Conservation (phyloP, 1,284 basidiomycete genomes). For the Trichosporon inkin region DNA sequence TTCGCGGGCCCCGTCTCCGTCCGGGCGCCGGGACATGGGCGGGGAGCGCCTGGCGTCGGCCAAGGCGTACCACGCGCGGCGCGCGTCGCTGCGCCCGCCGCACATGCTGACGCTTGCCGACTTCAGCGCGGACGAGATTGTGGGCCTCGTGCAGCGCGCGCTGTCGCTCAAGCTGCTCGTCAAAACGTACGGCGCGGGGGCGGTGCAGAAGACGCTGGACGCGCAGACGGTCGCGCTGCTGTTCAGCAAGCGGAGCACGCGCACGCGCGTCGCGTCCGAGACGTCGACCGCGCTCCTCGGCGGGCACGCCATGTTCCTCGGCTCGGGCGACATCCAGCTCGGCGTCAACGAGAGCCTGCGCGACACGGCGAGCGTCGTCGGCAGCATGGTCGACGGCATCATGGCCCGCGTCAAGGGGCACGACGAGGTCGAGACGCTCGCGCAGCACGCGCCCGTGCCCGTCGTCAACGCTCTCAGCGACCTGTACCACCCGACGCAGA, state of each 20-base stretch:
- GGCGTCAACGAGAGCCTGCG: conserved; percentile 88
- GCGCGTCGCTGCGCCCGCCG: conserved; percentile 18
- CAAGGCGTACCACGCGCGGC: neutral
- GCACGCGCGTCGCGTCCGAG: conserved; percentile 86
- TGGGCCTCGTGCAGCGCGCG: conserved; percentile 33
- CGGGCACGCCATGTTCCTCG: conserved; percentile 89
- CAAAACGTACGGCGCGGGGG: conserved; percentile 25
- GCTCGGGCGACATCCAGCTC: conserved; percentile 85
- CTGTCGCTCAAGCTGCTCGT: conserved; percentile 37
- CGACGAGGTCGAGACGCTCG: conserved; percentile 86
- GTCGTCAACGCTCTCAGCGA: conserved; percentile 94
- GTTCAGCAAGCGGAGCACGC: conserved; percentile 88
- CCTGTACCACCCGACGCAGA: conserved; percentile 94
- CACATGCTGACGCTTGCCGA: conserved; percentile 49
- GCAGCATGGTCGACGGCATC: conserved; percentile 93
- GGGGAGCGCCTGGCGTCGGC: neutral
- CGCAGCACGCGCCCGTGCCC: conserved; percentile 81
- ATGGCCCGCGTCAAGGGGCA: conserved; percentile 94
- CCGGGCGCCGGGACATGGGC: no score
- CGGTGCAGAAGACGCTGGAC: conserved; percentile 57
- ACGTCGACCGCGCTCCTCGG: conserved; percentile 71
- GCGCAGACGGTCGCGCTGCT: conserved; percentile 81
- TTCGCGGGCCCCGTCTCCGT: no score
- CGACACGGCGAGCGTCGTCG: conserved; percentile 78
- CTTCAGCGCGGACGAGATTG: conserved; percentile 38